These are phyloP conservation scores for Calamus simplicifolius DNA, from an alignment of 176 grass and related monocot species.

Conservation along the genomic window DNA sequence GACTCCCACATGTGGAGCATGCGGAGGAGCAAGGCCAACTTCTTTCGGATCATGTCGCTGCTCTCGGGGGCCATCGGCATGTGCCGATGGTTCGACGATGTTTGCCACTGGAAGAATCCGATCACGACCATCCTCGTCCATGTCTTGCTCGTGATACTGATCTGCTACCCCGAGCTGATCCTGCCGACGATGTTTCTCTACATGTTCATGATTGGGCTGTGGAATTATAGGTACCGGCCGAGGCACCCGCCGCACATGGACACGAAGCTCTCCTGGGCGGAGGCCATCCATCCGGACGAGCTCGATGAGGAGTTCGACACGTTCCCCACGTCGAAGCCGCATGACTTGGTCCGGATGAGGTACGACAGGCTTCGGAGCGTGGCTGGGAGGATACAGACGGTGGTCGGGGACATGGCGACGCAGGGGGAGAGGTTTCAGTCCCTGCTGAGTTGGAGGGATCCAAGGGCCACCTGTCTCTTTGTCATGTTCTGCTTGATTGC, in stretches of 20 bases:
- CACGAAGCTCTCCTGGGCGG: conserved; percentile 13
- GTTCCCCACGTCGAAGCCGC: background rate
- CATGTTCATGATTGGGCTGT: conserved; percentile 21
- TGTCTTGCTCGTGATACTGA: conserved; percentile 11
- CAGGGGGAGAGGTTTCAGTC: conserved; percentile 18
- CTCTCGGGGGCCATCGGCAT: conserved; percentile 6
- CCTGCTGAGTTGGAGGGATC: conserved; percentile 17
- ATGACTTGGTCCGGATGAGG: conserved; percentile 12
- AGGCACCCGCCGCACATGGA: conserved; percentile 23
- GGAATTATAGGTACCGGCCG: conserved; percentile 10
- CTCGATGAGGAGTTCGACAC: no score
- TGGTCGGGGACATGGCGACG: conserved; percentile 17
- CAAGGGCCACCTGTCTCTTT: conserved; percentile 7
- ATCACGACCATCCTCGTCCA: conserved; percentile 16
- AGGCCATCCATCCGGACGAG: background rate
- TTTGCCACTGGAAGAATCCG: conserved; percentile 17
- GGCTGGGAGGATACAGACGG: conserved; percentile 15
- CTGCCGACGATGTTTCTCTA: conserved; percentile 12
- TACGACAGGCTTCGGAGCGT: conserved; percentile 19
- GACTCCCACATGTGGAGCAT: conserved; percentile 25
- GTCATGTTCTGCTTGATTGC: conserved; percentile 11
- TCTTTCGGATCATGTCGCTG: conserved; percentile 22
- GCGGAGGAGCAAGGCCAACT: conserved; percentile 21
- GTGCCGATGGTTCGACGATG: conserved; percentile 14
- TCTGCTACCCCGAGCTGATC: conserved; percentile 19